Evolutionary conservation across 441 rosid species (phyloP).

Genomic region (Populus hybrid): DNA sequence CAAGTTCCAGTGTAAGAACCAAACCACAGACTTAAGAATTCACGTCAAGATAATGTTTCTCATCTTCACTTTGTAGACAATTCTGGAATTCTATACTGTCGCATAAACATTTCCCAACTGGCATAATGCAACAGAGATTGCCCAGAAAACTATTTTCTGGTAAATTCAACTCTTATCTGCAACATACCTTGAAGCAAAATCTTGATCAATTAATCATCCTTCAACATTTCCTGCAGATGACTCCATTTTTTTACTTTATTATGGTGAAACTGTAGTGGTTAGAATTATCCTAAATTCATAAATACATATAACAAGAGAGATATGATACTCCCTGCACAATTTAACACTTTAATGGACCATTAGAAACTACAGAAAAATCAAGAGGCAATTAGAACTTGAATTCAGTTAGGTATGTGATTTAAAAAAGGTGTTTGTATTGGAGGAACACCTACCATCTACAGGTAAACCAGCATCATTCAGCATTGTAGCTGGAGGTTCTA

Average conservation of each 20-base stretch:
- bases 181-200: not conserved
- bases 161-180: not conserved
- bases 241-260: not conserved
- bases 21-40: not conserved
- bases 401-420: not conserved
- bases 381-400: not conserved
- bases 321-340: not conserved
- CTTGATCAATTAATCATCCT: not conserved
- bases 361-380: not conserved
- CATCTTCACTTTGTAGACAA: not conserved
- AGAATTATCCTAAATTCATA: not conserved
- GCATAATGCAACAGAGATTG: not conserved
- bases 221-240: not conserved
- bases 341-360: not conserved
- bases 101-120: not conserved
- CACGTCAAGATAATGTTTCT: not conserved
- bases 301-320: not conserved
- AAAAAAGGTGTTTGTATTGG: not conserved
- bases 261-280: not conserved
- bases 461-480: conserved; percentile 43
- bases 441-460: conserved; percentile 47
- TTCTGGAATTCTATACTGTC: not conserved
- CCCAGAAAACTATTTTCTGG: not conserved
- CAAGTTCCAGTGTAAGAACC: not conserved
- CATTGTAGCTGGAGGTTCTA: conserved; percentile 50